Percentiles rank a stretch among this genome's conserved stretches.
Conservation (phyloP, 2,329 filamentous ascomycete species). For the Penicillium sclerotigenum region DNA sequence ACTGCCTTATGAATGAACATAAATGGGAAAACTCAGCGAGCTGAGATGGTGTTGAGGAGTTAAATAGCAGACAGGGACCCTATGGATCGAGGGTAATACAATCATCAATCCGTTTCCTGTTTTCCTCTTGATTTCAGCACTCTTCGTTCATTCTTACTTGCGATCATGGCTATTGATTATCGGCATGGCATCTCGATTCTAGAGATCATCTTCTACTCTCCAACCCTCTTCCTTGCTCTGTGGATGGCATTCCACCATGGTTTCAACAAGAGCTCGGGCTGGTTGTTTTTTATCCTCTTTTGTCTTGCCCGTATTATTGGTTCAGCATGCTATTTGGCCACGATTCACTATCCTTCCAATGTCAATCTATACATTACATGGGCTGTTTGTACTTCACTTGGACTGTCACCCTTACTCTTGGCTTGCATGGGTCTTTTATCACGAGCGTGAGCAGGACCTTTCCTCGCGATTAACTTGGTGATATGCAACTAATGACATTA, state of each 20-base stretch:
- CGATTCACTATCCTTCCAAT: conserved; percentile 21
- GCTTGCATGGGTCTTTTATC: conserved; percentile 16
- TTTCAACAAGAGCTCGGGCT: conserved; percentile 32
- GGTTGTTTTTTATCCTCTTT: conserved; percentile 37
- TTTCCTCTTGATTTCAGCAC: not conserved
- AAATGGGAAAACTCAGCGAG: not conserved
- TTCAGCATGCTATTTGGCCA: conserved; percentile 29
- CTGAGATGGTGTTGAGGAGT: not conserved
- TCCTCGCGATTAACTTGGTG: conserved; percentile 1
- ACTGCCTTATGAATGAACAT: not conserved
- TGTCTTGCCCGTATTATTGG: conserved; percentile 31
- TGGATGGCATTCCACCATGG: conserved; percentile 25
- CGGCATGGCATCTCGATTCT: conserved; percentile 24
- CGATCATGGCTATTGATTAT: conserved; percentile 18
- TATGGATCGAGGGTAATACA: not conserved
- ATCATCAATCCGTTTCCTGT: not conserved
- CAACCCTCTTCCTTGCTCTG: conserved; percentile 18
- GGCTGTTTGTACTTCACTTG: conserved; percentile 21
- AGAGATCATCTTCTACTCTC: conserved; percentile 23
- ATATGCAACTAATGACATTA: not conserved
- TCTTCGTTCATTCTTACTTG: not conserved
- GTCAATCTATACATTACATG: conserved; percentile 28
- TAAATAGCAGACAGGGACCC: not conserved
- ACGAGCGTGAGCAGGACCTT: conserved; percentile 16
- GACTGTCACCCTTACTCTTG: conserved; percentile 19